Percentiles rank a stretch among this genome's conserved stretches.
Evolutionary conservation across 805 yeast genomes (phyloP).

Genomic region (Teunomyces barrocoloradensis): DNA sequence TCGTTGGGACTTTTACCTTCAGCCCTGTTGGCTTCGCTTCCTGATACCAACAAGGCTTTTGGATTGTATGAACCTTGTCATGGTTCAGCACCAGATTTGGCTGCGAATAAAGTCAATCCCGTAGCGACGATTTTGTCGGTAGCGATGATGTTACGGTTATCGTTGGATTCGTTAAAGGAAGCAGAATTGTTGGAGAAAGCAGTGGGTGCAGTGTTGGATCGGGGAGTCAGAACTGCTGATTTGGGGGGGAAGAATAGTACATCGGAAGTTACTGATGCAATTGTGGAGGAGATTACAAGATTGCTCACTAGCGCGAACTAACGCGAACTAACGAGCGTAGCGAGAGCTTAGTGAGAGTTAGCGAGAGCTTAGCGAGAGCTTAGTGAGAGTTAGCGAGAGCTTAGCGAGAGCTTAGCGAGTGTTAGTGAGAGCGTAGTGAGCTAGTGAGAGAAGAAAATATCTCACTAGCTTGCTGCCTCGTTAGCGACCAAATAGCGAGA

Average conservation of each 20-base stretch:
- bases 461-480: too few species aligned
- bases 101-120: slow-evolving; percentile 87
- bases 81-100: slow-evolving; percentile 96
- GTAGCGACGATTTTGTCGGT: slow-evolving; percentile 92
- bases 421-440: too few species aligned
- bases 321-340: slow-evolving; percentile 16
- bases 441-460: too few species aligned
- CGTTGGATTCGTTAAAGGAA: slow-evolving; percentile 77
- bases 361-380: too few species aligned
- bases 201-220: slow-evolving; percentile 75
- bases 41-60: slow-evolving; percentile 90
- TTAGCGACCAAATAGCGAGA: too few species aligned
- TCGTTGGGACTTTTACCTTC: slow-evolving; percentile 94
- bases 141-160: slow-evolving; percentile 95
- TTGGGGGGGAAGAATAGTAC: slow-evolving; percentile 83
- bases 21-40: slow-evolving; percentile 94
- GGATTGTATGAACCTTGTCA: slow-evolving; percentile 98
- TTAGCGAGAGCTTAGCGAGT: too few species aligned
- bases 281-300: slow-evolving; percentile 24
- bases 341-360: too few species aligned
- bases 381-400: too few species aligned
- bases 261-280: slow-evolving; percentile 88
- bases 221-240: slow-evolving; percentile 88
- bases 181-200: slow-evolving; percentile 89
- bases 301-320: slow-evolving; percentile 25